Evolutionary conservation across 306 rosid species (phyloP).

Genomic region (Sphenostylis stenocarpa): DNA sequence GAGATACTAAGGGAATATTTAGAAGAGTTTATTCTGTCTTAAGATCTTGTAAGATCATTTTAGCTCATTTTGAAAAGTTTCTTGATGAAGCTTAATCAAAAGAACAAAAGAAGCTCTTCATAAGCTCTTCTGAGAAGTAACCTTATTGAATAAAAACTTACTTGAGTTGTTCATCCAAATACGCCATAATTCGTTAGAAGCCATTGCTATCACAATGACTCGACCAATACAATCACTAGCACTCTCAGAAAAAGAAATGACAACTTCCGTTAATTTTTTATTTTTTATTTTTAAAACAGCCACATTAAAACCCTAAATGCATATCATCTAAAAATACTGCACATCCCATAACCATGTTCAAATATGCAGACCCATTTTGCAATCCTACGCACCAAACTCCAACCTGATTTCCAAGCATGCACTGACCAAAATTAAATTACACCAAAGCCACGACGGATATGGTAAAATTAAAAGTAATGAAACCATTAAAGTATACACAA

Average conservation of each 20-base stretch:
- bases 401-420: neutral
- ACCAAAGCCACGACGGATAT: neutral
- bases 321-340: neutral
- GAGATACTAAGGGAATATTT: neutral
- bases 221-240: slow-evolving; percentile 1
- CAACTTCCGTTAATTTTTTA: neutral
- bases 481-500: neutral
- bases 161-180: neutral
- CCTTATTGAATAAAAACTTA: neutral
- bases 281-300: too few species aligned
- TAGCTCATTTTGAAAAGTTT: neutral
- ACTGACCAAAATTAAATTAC: neutral
- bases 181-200: neutral
- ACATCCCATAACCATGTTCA: slow-evolving; percentile 2
- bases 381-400: slow-evolving; percentile 12
- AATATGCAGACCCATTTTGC: neutral
- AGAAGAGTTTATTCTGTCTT: neutral
- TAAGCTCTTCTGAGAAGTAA: neutral
- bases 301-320: neutral
- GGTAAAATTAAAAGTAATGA: neutral
- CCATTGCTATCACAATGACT: neutral
- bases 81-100: neutral
- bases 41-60: neutral
- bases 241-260: neutral
- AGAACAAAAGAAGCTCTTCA: neutral